Percentiles rank a stretch among this genome's conserved stretches.
These are phyloP conservation scores for Suillus subaureus DNA, from an alignment of 768 basidiomycete species.

Conservation along the genomic window DNA sequence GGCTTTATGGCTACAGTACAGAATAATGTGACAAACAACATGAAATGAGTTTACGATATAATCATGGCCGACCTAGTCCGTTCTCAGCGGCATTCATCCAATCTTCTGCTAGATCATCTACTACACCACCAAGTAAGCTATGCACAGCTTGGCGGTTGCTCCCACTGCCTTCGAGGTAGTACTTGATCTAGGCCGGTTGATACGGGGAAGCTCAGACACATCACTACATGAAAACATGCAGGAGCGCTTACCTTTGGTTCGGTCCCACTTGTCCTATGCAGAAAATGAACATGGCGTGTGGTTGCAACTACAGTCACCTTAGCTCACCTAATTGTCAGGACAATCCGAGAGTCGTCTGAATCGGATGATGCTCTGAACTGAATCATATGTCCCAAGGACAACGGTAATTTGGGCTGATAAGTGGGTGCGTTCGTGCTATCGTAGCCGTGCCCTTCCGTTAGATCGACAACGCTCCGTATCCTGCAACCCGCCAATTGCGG, in stretches of 20 bases:
- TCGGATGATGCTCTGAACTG: constrained; percentile 63
- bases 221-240: not conserved
- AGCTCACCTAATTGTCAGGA: constrained; percentile 69
- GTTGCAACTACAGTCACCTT: not conserved
- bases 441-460: constrained; percentile 65
- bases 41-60: not conserved
- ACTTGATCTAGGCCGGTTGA: constrained; percentile 63
- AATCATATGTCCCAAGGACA: constrained; percentile 86
- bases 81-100: constrained; percentile 74
- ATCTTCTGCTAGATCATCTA: constrained; percentile 57
- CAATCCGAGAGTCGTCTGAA: constrained; percentile 49
- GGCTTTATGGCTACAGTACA: not conserved
- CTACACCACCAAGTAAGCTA: constrained; percentile 52
- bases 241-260: constrained; percentile 71
- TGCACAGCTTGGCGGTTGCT: constrained; percentile 49
- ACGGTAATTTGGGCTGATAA: constrained; percentile 60
- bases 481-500: constrained; percentile 58
- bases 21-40: not conserved
- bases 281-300: not conserved
- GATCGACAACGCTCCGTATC: constrained; percentile 68
- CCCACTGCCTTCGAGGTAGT: constrained; percentile 83
- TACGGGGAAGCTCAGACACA: constrained; percentile 4
- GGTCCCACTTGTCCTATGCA: constrained; percentile 78
- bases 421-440: constrained; percentile 75
- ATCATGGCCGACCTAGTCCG: constrained; percentile 38